Base-by-base conservation (phyloP, 495 filamentous ascomycete species). In the Penicillium salamii region DNA sequence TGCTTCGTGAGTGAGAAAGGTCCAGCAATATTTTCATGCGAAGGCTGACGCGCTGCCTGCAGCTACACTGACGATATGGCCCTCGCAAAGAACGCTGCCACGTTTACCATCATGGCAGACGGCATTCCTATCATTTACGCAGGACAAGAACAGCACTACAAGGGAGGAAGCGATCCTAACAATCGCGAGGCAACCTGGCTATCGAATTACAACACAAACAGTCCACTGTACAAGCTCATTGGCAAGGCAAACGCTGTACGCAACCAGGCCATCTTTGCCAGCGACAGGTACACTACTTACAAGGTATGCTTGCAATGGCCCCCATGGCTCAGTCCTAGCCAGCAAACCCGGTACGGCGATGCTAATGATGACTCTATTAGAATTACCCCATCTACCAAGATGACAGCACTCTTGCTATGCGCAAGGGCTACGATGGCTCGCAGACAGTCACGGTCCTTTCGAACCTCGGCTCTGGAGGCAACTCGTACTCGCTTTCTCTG, bases 141-240 rank as follows among this genome's bases (percentile, higher is more conserved):
- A 15, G 89, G 89, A 9, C 86, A 91, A 55, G 89, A 92, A 61
- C 88, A 92, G 54, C 81, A 83, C 46, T 90, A 83, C 62, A 60
- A 61, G 9, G 87, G 88, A 26, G 75, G 75, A 11, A 71, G 52
- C 26, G 85, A 84, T 45, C 88, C 88, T 0, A 61, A 67, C 37
- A 88, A 91, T 60, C 83, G 89, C 31, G 89, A 92, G 57, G 87
- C 88, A 6, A 67, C 84, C 38, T 95, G 89, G 89, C 62, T 81
- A 12, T 83, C 80, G 11, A 71, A 71, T 0, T 92, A 86, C 65
- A 64, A 72, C 44, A 88, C 82, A 9, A 57, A 57, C 5, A 67
- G 77, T 1, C 68, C 82, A n/a, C 69, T 91, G 2, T 91, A 90
- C 75, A 68, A 61, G 7, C 80, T 77, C 57, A 81, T 88, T 38